Conservation (phyloP, 2,329 filamentous ascomycete species). For the Phaeophleospora eucalypticola region DNA sequence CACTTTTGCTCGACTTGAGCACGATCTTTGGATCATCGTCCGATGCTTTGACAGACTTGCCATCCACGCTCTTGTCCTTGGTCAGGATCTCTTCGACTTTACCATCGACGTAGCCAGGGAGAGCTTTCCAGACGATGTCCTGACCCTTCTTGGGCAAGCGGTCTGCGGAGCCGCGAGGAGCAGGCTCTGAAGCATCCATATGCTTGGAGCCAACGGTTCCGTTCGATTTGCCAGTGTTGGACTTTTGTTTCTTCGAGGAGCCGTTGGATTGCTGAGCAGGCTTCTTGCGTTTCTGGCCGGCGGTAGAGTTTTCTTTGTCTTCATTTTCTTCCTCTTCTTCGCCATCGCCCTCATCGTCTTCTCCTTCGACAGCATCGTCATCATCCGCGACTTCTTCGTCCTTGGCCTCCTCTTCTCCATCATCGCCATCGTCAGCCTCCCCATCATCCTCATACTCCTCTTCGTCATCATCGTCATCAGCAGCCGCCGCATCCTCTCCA, state of each 20-base stretch:
- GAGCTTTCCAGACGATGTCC: slow-evolving; percentile 40
- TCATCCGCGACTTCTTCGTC: slow-evolving; percentile 23
- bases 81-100: slow-evolving; percentile 42
- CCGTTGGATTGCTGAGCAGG: slow-evolving; percentile 11
- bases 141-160: slow-evolving; percentile 41
- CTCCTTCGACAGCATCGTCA: slow-evolving; percentile 13
- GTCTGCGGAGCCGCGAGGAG: slow-evolving; percentile 30
- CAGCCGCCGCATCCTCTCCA: slow-evolving; percentile 19
- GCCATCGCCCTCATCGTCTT: slow-evolving; percentile 28
- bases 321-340: slow-evolving; percentile 31
- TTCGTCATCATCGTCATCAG: slow-evolving; percentile 29
- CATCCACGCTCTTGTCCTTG: slow-evolving; percentile 39
- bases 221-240: slow-evolving; percentile 12
- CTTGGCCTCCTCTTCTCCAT: slow-evolving; percentile 27
- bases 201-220: slow-evolving; percentile 30
- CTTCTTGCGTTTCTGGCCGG: slow-evolving; percentile 20
- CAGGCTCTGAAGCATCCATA: slow-evolving; percentile 29
- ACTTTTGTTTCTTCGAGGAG: slow-evolving; percentile 35
- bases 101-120: slow-evolving; percentile 39
- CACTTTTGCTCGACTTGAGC: slow-evolving; percentile 36
- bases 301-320: slow-evolving; percentile 8
- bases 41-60: slow-evolving; percentile 40
- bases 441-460: slow-evolving; percentile 30
- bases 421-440: slow-evolving; percentile 25
- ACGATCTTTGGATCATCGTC: slow-evolving; percentile 43